A percentile compares a stretch with the other conserved stretches of the same genome.
Conservation (phyloP, 176 grass and related monocot genomes). For the Zoysia pacifica region DNA sequence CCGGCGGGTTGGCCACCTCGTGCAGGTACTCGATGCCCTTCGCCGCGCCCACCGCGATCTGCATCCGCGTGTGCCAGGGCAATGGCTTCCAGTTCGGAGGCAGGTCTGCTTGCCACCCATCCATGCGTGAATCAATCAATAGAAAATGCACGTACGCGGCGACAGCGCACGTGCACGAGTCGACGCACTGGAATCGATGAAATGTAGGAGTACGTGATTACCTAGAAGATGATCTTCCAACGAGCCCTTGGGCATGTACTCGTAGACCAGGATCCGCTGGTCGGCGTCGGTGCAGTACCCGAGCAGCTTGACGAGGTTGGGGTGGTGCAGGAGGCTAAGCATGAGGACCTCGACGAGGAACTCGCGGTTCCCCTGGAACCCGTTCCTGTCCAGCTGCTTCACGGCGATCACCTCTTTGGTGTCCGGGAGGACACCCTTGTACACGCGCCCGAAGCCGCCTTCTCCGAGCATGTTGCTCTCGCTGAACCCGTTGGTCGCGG, state of each 20-base stretch:
- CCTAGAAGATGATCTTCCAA: conserved; percentile 77
- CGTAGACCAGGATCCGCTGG: conserved; percentile 81
- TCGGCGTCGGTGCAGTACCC: conserved; percentile 70
- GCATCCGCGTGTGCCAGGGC: conserved; percentile 77
- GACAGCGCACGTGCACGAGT: too few relatives aligned
- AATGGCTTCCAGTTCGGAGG: conserved; percentile 44
- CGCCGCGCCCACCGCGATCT: conserved; percentile 67
- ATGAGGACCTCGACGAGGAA: conserved; percentile 92
- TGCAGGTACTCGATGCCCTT: conserved; percentile 87
- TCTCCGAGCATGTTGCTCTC: conserved; percentile 67
- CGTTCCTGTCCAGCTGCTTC: conserved; percentile 75
- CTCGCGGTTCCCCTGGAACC: conserved; percentile 77
- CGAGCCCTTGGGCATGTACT: conserved; percentile 76
- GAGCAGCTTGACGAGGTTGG: conserved; percentile 70
- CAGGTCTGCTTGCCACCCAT: conserved; percentile 38
- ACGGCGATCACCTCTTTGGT: conserved; percentile 62
- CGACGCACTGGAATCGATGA: not conserved
- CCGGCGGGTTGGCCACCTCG: conserved; percentile 81
- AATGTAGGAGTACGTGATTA: not conserved
- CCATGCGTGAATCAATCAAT: too few relatives aligned
- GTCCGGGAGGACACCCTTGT: conserved; percentile 58
- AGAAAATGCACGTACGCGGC: too few relatives aligned
- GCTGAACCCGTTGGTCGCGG: conserved; percentile 65
- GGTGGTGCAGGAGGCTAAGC: conserved; percentile 79
- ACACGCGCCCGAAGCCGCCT: conserved; percentile 86